Base-by-base conservation (phyloP, 2,329 filamentous ascomycete species). In the Nothophaeocryptopus gaeumannii region DNA sequence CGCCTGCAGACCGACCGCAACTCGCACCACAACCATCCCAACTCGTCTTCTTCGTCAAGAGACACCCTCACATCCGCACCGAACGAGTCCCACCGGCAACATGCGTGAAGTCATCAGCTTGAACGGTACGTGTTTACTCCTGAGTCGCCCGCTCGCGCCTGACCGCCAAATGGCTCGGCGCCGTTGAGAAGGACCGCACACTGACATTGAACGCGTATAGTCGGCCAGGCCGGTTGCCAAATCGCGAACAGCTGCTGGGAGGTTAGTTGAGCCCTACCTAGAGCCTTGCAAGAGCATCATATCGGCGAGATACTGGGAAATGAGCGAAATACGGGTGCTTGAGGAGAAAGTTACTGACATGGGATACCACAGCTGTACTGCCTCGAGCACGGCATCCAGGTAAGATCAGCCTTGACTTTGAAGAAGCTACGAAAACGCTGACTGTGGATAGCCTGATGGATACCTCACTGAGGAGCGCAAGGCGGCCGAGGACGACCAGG, bases 221-320 rank as follows among this genome's bases (percentile, higher is more conserved):
- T 99, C 82, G 93, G 93, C 78, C 93, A 99, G 84, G 93, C 93
- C 74, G 93, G 93, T 87, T 97, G 93, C 85, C 93, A 99, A 77
- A 99, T 99, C 72, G 93, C 92, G 79, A 99, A 99, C 82, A 93
- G 93, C 68, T 97, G 93, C 85, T 99, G 93, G 93, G 93, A 99
- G 90, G 93, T 99, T 80, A 80, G 89, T 80, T 70, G 67, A 54
- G 51, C 39, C 57, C 40, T 47, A 35, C 16, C 12, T 54, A 60
- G 46, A 60, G 54, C 45, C 35, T 47, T 35, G 47, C 36, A 44
- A 46, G 45, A 54, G 34, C 41, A 41, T 33, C 34, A 39, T 31
- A 26, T 26, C 7, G 20, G 20, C 20, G 20, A 26, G 20, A 26
- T 26, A 37, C 20, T 41, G 51, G 37, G 47, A 48, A 53, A 47